phyloP scores from a whole-genome alignment of 1,284 basidiomycete species.

The Trichosporon sp. region DNA sequence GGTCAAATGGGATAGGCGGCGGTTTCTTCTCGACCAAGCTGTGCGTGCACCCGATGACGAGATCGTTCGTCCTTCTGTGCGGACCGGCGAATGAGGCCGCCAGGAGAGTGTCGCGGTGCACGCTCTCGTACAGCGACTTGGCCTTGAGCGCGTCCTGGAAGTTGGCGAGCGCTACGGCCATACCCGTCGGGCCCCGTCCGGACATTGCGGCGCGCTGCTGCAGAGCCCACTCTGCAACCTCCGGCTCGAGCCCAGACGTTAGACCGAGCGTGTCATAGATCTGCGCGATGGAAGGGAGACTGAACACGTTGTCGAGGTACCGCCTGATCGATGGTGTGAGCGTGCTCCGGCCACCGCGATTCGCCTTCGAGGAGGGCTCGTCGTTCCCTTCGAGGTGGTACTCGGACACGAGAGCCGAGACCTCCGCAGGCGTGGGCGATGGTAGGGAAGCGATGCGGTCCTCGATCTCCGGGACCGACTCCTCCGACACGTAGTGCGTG shows the following conservation, averaged over 20 bases:
- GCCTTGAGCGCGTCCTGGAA: conserved; percentile 58
- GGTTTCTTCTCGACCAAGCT: background rate
- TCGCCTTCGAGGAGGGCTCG: conserved; percentile 62
- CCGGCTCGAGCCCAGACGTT: conserved; percentile 55
- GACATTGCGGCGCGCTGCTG: conserved; percentile 66
- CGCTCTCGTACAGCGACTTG: conserved; percentile 2
- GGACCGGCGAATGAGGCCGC: background rate
- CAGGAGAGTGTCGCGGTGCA: background rate
- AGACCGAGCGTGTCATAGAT: conserved; percentile 65
- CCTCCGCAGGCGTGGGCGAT: conserved; percentile 30
- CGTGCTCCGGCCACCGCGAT: conserved; percentile 62
- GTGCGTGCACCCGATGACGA: background rate
- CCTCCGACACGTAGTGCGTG: conserved; percentile 81
- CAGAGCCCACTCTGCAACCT: conserved; percentile 69
- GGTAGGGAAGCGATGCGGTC: conserved; percentile 51
- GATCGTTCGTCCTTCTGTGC: background rate
- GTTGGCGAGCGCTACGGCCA: conserved; percentile 76
- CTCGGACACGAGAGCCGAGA: conserved; percentile 38
- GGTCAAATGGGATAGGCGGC: background rate
- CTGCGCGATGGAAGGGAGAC: conserved; percentile 62
- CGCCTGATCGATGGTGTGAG: conserved; percentile 67
- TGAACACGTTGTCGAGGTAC: conserved; percentile 77
- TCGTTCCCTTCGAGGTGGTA: conserved; percentile 58
- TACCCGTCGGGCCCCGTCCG: conserved; percentile 77
- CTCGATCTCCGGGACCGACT: conserved; percentile 68